These are phyloP conservation scores for Cronartium ribicola DNA, from an alignment of 1,284 basidiomycete genomes.

Conservation along the genomic window DNA sequence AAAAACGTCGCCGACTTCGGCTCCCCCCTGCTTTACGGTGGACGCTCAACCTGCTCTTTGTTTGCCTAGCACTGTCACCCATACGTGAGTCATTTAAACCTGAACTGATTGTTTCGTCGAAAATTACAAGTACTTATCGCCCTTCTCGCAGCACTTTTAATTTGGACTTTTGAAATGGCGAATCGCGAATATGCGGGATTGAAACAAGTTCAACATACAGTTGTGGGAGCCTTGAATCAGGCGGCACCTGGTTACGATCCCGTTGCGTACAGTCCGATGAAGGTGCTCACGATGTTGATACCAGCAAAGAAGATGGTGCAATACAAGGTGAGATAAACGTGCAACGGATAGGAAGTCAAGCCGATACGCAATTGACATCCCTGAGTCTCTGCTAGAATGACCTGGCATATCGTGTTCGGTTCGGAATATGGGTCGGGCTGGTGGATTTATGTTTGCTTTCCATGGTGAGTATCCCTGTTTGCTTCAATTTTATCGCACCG, in stretches of 20 bases:
- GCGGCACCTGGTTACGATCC: background rate
- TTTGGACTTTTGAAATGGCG: background rate
- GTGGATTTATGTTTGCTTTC: background rate
- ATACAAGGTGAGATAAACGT: background rate
- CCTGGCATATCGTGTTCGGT: background rate
- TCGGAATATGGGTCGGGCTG: background rate
- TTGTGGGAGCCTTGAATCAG: background rate
- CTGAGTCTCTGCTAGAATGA: background rate
- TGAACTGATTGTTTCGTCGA: background rate
- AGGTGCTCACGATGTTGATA: background rate
- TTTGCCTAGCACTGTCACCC: background rate
- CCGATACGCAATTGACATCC: background rate
- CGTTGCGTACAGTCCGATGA: background rate
- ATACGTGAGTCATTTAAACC: background rate
- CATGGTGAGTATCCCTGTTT: background rate
- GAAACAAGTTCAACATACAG: background rate
- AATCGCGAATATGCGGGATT: background rate
- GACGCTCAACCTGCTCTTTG: background rate
- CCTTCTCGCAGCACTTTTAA: background rate
- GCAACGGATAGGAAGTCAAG: background rate
- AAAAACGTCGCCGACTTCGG: background rate
- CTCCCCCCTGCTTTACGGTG: background rate
- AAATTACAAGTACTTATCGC: background rate
- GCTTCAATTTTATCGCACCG: background rate
- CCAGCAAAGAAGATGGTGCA: background rate